These are phyloP conservation scores for Scorias spongiosa DNA, from an alignment of 2,329 filamentous ascomycete species.

Conservation along the genomic window DNA sequence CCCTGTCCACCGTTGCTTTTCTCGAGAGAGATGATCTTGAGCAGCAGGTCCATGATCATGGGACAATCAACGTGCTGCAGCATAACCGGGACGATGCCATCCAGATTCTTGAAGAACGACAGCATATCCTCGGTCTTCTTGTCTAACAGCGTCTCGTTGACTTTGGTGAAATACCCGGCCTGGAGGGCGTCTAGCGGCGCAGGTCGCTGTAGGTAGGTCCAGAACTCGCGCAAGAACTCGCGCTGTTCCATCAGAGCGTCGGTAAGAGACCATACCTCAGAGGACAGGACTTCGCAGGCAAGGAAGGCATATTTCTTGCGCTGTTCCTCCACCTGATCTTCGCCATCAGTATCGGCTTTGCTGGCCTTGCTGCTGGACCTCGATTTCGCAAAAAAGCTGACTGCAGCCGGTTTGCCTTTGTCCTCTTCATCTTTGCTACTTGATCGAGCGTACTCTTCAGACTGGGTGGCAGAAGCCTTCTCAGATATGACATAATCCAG, in stretches of 20 bases:
- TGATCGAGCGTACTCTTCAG: conserved; percentile 18
- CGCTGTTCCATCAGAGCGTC: conserved; percentile 82
- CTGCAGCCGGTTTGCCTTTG: conserved; percentile 25
- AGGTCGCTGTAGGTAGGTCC: conserved; percentile 74
- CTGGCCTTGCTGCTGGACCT: conserved; percentile 29
- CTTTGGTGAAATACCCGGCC: conserved; percentile 95
- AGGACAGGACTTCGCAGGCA: conserved; percentile 82
- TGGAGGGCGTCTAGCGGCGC: conserved; percentile 81
- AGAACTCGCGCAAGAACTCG: conserved; percentile 66
- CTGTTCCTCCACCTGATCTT: conserved; percentile 74
- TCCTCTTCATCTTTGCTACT: conserved; percentile 32
- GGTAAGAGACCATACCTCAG: conserved; percentile 92
- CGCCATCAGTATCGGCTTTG: conserved; percentile 23
- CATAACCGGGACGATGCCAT: conserved; percentile 69
- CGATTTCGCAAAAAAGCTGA: conserved; percentile 31
- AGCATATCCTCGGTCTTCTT: conserved; percentile 98
- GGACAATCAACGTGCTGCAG: conserved; percentile 90
- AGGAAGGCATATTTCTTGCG: conserved; percentile 89
- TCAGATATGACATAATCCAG: conserved; percentile 86
- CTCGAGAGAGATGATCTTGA: conserved; percentile 95
- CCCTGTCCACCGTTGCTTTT: conserved; percentile 82
- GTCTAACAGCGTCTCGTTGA: conserved; percentile 93
- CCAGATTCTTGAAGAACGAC: conserved; percentile 68
- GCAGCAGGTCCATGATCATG: conserved; percentile 91
- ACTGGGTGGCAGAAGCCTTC: conserved; percentile 36